phyloP scores from a whole-genome alignment of 1,284 basidiomycete species.

The Rhodotorula sp. region DNA sequence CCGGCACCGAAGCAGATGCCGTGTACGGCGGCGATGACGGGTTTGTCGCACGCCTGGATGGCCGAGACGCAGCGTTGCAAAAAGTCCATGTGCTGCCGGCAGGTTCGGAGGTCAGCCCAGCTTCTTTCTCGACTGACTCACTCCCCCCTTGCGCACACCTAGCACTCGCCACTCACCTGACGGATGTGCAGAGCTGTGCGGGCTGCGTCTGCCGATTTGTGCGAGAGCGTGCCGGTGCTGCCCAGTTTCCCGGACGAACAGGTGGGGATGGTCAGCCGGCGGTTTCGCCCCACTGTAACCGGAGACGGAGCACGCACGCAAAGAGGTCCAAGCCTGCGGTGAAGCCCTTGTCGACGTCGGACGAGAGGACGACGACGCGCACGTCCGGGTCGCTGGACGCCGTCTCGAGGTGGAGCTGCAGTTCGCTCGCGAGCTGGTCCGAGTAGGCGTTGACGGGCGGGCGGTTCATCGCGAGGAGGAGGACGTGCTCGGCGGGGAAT shows the following conservation, averaged over 20 bases:
- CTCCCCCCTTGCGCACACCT: background rate
- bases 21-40: conserved; percentile 80
- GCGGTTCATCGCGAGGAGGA: conserved; percentile 37
- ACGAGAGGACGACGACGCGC: conserved; percentile 69
- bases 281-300: background rate
- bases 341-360: conserved; percentile 66
- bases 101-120: background rate
- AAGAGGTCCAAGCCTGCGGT: conserved; percentile 73
- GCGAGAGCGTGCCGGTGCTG: conserved; percentile 20
- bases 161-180: conserved; percentile 48
- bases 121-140: too few species aligned
- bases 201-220: conserved; percentile 34
- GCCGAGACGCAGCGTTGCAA: conserved; percentile 73
- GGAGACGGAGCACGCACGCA: conserved; percentile 50
- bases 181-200: conserved; percentile 27
- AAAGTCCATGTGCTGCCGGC: conserved; percentile 45
- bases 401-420: conserved; percentile 62
- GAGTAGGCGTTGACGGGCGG: conserved; percentile 73
- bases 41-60: conserved; percentile 70
- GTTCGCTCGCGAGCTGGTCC: conserved; percentile 63
- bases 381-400: conserved; percentile 57
- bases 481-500: conserved; percentile 30
- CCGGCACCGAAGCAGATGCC: conserved; percentile 69
- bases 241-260: background rate
- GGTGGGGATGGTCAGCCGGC: background rate